A percentile compares a stretch with the other conserved stretches of the same genome.
Evolutionary conservation across 2,329 filamentous ascomycete species (phyloP).

Genomic region (Chaetomium sp.): DNA sequence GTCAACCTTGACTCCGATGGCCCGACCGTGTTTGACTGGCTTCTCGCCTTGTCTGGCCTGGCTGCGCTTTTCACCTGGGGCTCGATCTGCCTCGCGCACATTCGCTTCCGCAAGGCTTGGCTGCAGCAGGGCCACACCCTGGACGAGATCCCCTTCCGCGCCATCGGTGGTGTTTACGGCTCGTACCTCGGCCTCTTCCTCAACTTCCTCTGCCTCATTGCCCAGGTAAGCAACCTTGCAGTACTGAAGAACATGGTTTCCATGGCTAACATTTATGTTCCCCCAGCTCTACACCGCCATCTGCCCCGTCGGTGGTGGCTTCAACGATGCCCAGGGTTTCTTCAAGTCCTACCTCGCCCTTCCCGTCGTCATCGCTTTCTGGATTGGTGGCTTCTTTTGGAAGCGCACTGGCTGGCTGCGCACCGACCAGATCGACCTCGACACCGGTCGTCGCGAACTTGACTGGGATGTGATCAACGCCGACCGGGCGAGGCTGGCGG

Average conservation of each 20-base stretch:
- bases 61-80: constrained; percentile 60
- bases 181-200: constrained; percentile 56
- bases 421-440: constrained; percentile 57
- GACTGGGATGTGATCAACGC: constrained; percentile 59
- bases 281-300: constrained; percentile 44
- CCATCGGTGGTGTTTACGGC: constrained; percentile 53
- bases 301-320: constrained; percentile 31
- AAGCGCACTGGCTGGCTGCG: constrained; percentile 56
- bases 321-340: constrained; percentile 40
- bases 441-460: constrained; percentile 57
- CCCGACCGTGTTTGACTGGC: constrained; percentile 54
- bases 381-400: constrained; percentile 54
- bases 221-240: constrained; percentile 35
- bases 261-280: not conserved
- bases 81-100: constrained; percentile 58
- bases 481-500: constrained; percentile 42
- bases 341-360: constrained; percentile 49
- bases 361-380: constrained; percentile 49
- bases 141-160: constrained; percentile 60
- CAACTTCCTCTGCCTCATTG: constrained; percentile 46
- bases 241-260: not conserved
- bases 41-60: constrained; percentile 57
- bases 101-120: constrained; percentile 62
- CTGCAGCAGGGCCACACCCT: constrained; percentile 48
- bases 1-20: constrained; percentile 41